These are phyloP conservation scores for Nemania bipapillata DNA, from an alignment of 2,329 filamentous ascomycete species.

Conservation along the genomic window DNA sequence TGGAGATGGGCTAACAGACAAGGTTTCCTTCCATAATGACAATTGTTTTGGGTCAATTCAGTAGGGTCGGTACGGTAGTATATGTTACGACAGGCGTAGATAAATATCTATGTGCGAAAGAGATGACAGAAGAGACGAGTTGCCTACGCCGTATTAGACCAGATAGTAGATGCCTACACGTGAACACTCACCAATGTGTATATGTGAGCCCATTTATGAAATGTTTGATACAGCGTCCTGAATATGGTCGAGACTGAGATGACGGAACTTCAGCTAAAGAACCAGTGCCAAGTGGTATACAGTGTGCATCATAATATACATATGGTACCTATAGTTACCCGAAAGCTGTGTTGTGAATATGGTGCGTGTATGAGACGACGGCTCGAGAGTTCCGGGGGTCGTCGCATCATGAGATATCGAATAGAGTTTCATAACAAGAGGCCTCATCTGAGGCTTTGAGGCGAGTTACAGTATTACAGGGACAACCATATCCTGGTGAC, in stretches of 20 bases:
- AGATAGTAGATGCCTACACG: too few species aligned
- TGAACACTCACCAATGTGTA: too few species aligned
- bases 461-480: neutral
- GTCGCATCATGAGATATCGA: neutral
- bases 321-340: neutral
- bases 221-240: conserved; percentile 11
- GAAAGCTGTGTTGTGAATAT: neutral
- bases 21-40: neutral
- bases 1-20: neutral
- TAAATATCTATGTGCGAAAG: too few species aligned
- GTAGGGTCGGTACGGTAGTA: neutral
- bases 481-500: neutral
- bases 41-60: neutral
- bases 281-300: neutral
- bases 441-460: neutral
- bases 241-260: neutral
- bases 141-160: too few species aligned
- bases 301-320: conserved; percentile 9
- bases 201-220: neutral
- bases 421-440: neutral
- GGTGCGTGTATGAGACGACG: conserved; percentile 5
- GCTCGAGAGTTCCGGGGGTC: neutral
- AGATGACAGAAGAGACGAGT: too few species aligned
- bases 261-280: neutral
- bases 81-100: too few species aligned